Percentiles rank a stretch among this genome's conserved stretches.
These are phyloP conservation scores for Silene vulgaris DNA, from an alignment of 179 eudicot genomes.

Conservation along the genomic window DNA sequence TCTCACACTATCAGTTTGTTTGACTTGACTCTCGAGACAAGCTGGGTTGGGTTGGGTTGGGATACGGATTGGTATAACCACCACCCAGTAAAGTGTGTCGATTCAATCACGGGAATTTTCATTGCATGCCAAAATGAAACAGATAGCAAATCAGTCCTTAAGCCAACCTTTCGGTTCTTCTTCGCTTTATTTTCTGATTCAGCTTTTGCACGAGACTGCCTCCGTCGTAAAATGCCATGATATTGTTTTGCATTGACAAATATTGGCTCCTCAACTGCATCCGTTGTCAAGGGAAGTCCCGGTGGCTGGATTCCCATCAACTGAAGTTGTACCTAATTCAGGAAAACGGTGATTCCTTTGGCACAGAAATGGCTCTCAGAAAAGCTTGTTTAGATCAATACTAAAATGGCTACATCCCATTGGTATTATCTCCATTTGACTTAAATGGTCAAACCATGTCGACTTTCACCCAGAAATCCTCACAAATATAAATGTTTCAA, in stretches of 20 bases:
- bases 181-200: conserved; percentile 57
- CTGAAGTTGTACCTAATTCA: conserved; percentile 53
- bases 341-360: neutral
- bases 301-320: conserved; percentile 79
- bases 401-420: too few species aligned
- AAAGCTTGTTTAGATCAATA: neutral
- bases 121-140: neutral
- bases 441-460: too few species aligned
- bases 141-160: neutral
- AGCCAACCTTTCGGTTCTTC: conserved; percentile 56
- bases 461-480: too few species aligned
- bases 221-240: conserved; percentile 79
- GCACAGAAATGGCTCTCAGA: conserved; percentile 2
- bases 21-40: too few species aligned
- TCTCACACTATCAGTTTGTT: too few species aligned
- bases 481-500: too few species aligned
- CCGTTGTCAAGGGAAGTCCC: conserved; percentile 68
- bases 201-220: conserved; percentile 89
- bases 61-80: too few species aligned
- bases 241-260: conserved; percentile 90
- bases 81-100: neutral
- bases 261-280: conserved; percentile 76
- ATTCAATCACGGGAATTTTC: neutral
- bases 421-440: too few species aligned
- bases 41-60: too few species aligned